Evolutionary conservation across 345 rosid species (phyloP), one percentile per base, ranked within the genome.

Genomic region (Lepidium sativum): DNA sequence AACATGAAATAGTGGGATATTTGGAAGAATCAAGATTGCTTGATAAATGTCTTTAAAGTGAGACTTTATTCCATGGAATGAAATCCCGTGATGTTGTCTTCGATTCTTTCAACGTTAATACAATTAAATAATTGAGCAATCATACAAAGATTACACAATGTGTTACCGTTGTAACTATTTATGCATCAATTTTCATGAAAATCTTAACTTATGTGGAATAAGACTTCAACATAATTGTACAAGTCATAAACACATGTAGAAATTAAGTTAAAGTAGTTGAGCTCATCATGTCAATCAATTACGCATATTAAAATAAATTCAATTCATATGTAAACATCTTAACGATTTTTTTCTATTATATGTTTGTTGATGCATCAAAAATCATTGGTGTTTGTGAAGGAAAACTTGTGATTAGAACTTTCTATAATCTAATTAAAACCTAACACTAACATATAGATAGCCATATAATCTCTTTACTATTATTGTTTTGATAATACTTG

Each of bases 1-100:
- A 6, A 0, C 54, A 61, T 53, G 68, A 61, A 60, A 31, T 52
- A 4, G n/a, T n/a, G 5, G 61, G 45, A 11, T 34, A 34, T 10
- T 38, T 20, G 23, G 65, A 71, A 71, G 65, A 64, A 64, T 56
- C 21, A 56, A 56, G 53, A 64, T 64, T 64, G 57, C 50, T 45
- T 54, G 68, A 54, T 70, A 45, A 54, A 44, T 71, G 60, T 39
- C 9, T 15, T 6, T 9, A 40, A 31, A 33, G 10, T 10, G 6
- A 39, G 65, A 64, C 54, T 71, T 64, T 47, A 71, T 71, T 48
- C 60, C 53, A 39, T 31, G 47, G 70, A 71, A 71, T 64, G 65
- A 64, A 64, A 71, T 56, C 70, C 53, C 65, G 75, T 63, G 75
- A 56, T 9, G 60, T 32, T 56, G 38, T 63, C 59, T 63, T 64